Percentiles rank a stretch among this genome's conserved stretches.
phyloP scores from a whole-genome alignment of 2,329 filamentous ascomycete genomes.

The Penicillium decumbens region DNA sequence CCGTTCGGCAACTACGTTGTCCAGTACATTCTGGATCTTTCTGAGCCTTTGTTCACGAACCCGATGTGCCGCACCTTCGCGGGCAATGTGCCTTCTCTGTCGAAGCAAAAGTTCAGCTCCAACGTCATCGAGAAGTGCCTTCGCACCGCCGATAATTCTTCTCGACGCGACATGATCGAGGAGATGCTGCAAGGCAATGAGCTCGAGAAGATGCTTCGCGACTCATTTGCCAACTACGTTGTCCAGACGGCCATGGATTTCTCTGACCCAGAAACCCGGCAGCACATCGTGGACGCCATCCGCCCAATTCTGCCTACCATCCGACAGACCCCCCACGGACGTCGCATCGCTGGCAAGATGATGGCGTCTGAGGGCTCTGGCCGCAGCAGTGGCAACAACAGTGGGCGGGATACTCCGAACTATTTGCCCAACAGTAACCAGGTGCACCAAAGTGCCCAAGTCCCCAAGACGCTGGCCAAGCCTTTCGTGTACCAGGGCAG shows the following conservation, averaged over 20 bases:
- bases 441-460: conserved; percentile 31
- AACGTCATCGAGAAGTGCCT: conserved; percentile 98
- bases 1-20: conserved; percentile 98
- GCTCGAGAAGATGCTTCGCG: conserved; percentile 82
- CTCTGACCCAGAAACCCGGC: conserved; percentile 67
- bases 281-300: conserved; percentile 73
- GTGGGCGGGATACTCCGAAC: conserved; percentile 39
- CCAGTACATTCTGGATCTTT: conserved; percentile 95
- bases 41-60: conserved; percentile 80
- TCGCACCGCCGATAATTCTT: conserved; percentile 70
- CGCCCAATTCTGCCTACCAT: conserved; percentile 80
- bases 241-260: conserved; percentile 94
- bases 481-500: conserved; percentile 18
- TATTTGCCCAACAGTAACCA: conserved; percentile 29
- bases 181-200: conserved; percentile 72
- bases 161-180: conserved; percentile 75
- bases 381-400: conserved; percentile 38
- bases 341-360: conserved; percentile 88
- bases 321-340: conserved; percentile 86
- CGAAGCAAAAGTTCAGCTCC: conserved; percentile 98
- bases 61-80: conserved; percentile 78
- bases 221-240: conserved; percentile 96
- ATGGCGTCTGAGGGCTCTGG: conserved; percentile 49
- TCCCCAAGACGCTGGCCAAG: conserved; percentile 32
- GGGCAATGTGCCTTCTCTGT: conserved; percentile 65